Conservation (phyloP, 306 rosid genomes). For the Datisca glomerata region DNA sequence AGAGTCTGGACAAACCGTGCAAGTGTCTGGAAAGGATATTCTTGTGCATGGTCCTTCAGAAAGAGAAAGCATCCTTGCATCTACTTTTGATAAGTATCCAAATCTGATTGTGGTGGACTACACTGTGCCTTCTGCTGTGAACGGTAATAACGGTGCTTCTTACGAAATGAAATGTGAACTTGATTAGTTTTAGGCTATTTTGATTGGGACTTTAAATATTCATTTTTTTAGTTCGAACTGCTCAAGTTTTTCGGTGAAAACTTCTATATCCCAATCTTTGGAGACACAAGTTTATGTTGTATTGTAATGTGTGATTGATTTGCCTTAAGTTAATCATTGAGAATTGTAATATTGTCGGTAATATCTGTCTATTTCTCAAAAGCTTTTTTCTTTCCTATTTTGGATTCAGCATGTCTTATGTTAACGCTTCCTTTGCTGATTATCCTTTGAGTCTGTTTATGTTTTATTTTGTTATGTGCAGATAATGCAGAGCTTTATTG, state of each 20-base stretch:
- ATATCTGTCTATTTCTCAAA: too few species aligned
- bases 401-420: background rate
- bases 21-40: slow-evolving; percentile 51
- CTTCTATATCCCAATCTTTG: too few species aligned
- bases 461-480: slow-evolving; percentile 16
- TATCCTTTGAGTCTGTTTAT: background rate
- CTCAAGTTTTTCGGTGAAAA: too few species aligned
- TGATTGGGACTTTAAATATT: too few species aligned
- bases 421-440: background rate
- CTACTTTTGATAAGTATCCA: slow-evolving; percentile 44
- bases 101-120: slow-evolving; percentile 78
- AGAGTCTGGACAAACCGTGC: slow-evolving; percentile 49
- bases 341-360: too few species aligned
- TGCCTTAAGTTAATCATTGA: too few species aligned
- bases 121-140: slow-evolving; percentile 77
- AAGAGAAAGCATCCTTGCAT: slow-evolving; percentile 51
- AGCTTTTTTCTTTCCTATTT: too few species aligned
- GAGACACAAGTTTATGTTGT: too few species aligned
- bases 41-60: slow-evolving; percentile 71
- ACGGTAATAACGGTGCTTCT: slow-evolving; percentile 34
- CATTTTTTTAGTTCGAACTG: too few species aligned
- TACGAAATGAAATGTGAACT: background rate
- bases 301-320: too few species aligned
- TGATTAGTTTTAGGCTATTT: too few species aligned
- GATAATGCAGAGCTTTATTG: slow-evolving; percentile 77